Conservation (phyloP, 73 alveolate species). For the Tetrahymena malaccensis region DNA sequence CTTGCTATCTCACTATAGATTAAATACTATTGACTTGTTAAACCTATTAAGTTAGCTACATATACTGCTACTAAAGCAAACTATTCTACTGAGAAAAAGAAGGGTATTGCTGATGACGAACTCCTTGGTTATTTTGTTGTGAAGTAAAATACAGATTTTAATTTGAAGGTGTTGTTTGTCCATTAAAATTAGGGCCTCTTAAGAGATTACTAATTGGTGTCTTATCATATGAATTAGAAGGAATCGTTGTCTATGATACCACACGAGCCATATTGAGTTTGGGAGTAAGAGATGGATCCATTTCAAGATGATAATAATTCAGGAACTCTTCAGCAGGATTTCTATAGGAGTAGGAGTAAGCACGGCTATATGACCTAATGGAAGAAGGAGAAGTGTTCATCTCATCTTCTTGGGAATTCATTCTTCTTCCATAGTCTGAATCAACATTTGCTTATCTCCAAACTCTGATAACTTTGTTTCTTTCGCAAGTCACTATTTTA, state of each 20-base stretch:
- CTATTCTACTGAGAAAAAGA: neutral
- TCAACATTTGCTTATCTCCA: neutral
- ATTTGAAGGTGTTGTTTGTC: neutral
- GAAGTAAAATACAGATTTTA: neutral
- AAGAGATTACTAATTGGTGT: neutral
- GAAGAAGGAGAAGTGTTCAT: neutral
- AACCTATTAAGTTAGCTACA: neutral
- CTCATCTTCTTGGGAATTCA: neutral
- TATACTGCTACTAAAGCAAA: neutral
- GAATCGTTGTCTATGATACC: neutral
- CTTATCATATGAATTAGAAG: neutral
- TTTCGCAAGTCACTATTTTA: neutral
- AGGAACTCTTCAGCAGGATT: neutral
- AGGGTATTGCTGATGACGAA: neutral
- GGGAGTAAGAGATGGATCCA: neutral
- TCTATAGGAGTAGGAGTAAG: neutral
- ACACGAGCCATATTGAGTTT: neutral
- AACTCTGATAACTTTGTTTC: neutral
- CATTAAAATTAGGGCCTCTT: neutral
- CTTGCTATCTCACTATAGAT: neutral
- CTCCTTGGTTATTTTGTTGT: neutral
- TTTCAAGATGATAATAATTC: neutral
- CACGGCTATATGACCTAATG: neutral
- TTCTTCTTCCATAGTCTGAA: neutral
- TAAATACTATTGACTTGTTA: neutral